Evolutionary conservation across 2,329 filamentous ascomycete species (phyloP).

Genomic region (Zymoseptoria passerinii): DNA sequence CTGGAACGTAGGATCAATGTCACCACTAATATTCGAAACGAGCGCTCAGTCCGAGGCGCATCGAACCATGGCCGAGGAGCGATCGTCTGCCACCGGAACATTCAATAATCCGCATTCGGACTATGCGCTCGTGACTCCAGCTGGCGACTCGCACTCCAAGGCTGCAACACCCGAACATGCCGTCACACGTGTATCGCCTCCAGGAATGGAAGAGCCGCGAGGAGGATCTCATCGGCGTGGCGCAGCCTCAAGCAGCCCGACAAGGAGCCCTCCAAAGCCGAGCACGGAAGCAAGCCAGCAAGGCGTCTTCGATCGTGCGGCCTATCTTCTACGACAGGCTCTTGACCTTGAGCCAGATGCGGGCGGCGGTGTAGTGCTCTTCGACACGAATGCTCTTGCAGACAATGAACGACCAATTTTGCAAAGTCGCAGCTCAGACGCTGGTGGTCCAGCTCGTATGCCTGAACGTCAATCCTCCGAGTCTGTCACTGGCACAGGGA

Average conservation of each 20-base stretch:
- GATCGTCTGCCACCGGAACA: too few species aligned
- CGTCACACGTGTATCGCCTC: neutral
- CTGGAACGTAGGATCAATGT: neutral
- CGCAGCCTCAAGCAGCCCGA: neutral
- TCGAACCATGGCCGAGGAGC: neutral
- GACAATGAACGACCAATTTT: conserved; percentile 8
- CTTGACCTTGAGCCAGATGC: conserved; percentile 32
- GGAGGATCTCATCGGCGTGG: neutral
- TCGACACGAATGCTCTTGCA: conserved; percentile 26
- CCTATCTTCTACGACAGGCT: conserved; percentile 40
- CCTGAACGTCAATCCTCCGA: neutral
- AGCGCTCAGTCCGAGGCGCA: neutral
- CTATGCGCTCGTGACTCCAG: too few species aligned
- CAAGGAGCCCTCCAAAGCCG: conserved; percentile 8
- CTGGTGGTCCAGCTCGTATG: neutral
- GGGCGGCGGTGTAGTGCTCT: conserved; percentile 34
- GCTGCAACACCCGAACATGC: neutral
- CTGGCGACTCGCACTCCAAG: neutral
- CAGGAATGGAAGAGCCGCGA: neutral
- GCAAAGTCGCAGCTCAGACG: conserved; percentile 2
- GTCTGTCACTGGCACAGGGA: neutral
- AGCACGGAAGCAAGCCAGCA: conserved; percentile 24
- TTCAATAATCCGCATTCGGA: too few species aligned
- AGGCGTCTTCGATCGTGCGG: conserved; percentile 39
- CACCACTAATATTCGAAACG: neutral